These are phyloP conservation scores for Penicillium sp. DNA, from an alignment of 2,329 filamentous ascomycete genomes.

Conservation along the genomic window DNA sequence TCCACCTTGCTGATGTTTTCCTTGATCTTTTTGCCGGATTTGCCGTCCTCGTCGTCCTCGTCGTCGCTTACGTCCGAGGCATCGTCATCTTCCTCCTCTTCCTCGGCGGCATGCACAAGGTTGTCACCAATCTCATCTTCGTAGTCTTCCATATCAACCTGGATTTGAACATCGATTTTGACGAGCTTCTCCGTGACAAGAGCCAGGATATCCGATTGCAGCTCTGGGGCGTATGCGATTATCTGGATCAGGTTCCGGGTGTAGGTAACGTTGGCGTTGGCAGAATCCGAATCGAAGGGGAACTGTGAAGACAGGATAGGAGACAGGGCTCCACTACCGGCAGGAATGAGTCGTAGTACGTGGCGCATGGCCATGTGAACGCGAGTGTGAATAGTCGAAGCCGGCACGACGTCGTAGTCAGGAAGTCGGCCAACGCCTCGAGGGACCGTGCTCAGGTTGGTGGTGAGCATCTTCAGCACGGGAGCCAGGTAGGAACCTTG, in stretches of 20 bases:
- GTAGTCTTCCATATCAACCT: constrained; percentile 87
- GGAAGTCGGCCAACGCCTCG: constrained; percentile 56
- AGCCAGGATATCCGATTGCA: constrained; percentile 78
- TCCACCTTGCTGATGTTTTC: constrained; percentile 91
- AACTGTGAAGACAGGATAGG: constrained; percentile 69
- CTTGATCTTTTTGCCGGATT: constrained; percentile 68
- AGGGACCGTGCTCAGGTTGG: constrained; percentile 68
- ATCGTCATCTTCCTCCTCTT: constrained; percentile 61
- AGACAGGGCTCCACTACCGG: constrained; percentile 70
- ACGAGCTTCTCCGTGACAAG: constrained; percentile 84
- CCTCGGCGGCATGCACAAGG: constrained; percentile 57
- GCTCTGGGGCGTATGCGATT: constrained; percentile 73
- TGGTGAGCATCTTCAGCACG: constrained; percentile 78
- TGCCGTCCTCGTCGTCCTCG: constrained; percentile 51
- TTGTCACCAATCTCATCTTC: constrained; percentile 83
- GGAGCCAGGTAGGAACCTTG: constrained; percentile 75
- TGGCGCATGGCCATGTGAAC: constrained; percentile 76
- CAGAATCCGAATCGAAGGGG: constrained; percentile 74
- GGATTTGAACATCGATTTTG: constrained; percentile 93
- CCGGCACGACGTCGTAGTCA: constrained; percentile 60
- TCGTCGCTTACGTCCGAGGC: constrained; percentile 67
- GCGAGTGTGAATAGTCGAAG: constrained; percentile 68
- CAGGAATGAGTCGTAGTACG: constrained; percentile 78
- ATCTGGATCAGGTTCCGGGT: constrained; percentile 80
- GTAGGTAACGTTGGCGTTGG: constrained; percentile 81